Evolutionary conservation across 345 rosid species (phyloP).

Genomic region (Balakata baccata): DNA sequence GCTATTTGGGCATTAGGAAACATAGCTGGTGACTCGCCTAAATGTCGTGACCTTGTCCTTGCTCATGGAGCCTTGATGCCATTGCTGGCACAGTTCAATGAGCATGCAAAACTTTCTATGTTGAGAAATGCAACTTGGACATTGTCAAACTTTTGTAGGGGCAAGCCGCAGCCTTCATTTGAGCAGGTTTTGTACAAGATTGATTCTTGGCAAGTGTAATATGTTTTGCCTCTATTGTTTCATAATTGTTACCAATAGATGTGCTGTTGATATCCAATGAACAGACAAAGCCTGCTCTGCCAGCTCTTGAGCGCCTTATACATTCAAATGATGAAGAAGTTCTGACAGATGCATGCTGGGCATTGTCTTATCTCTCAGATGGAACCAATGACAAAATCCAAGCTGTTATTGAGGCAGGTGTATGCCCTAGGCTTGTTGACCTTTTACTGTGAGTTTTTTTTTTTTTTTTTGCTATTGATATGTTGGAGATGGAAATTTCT

Average conservation of each 20-base stretch:
- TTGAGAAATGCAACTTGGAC: conserved; percentile 37
- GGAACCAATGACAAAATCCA: conserved; percentile 35
- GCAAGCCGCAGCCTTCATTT: conserved; percentile 35
- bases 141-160: conserved; percentile 34
- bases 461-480: background rate
- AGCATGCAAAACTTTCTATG: conserved; percentile 32
- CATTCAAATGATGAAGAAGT: conserved; percentile 30
- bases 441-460: conserved; percentile 19
- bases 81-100: conserved; percentile 28
- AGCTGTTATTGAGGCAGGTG: conserved; percentile 35
- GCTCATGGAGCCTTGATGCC: conserved; percentile 25
- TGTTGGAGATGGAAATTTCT: background rate
- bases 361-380: conserved; percentile 32
- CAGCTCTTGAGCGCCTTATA: conserved; percentile 24
- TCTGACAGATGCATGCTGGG: conserved; percentile 35
- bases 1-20: conserved; percentile 37
- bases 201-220: background rate
- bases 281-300: conserved; percentile 32
- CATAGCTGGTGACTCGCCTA: conserved; percentile 35
- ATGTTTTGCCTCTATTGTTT: background rate
- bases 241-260: background rate
- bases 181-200: conserved; percentile 23
- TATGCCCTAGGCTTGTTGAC: conserved; percentile 24
- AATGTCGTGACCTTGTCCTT: conserved; percentile 31
- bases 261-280: background rate